Percentiles rank a stretch among this genome's conserved stretches.
Conservation (phyloP, 768 basidiomycete species). For the Suillus occidentalis region DNA sequence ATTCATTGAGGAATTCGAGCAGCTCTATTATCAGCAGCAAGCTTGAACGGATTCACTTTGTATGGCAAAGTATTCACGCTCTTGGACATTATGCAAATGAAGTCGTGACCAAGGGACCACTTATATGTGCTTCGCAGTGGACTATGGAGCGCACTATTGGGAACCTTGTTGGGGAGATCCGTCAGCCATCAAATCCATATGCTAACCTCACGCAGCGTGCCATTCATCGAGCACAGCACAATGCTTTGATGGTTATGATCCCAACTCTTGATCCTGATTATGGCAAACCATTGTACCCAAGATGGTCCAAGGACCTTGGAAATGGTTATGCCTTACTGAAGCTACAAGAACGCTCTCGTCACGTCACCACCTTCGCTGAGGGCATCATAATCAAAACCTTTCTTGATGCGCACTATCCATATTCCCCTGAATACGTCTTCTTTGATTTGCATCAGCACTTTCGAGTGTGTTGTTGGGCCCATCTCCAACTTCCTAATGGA, state of each 20-base stretch:
- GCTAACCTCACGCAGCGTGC: constrained; percentile 28
- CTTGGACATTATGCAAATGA: constrained; percentile 24
- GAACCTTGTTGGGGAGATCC: constrained; percentile 25
- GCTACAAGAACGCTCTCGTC: neutral
- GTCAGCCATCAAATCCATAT: constrained; percentile 26
- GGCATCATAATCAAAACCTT: neutral
- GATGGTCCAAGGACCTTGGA: constrained; percentile 14
- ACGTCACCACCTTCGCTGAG: constrained; percentile 1
- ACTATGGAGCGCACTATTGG: constrained; percentile 28
- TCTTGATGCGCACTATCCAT: neutral
- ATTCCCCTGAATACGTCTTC: constrained; percentile 1
- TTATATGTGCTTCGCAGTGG: constrained; percentile 26
- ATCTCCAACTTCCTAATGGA: constrained; percentile 22
- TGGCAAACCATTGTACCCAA: constrained; percentile 5
- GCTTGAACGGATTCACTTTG: constrained; percentile 27
- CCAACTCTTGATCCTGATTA: no score
- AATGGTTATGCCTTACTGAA: neutral
- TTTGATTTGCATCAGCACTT: neutral
- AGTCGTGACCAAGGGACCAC: constrained; percentile 21
- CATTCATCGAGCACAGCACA: constrained; percentile 19
- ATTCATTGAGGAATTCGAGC: constrained; percentile 30
- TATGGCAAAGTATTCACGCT: constrained; percentile 26
- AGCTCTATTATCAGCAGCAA: constrained; percentile 25
- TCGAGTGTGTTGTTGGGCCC: constrained; percentile 16
- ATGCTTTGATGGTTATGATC: constrained; percentile 14